Evolutionary conservation across 164 flowering plant species (phyloP), one percentile per base, ranked within the genome.

Genomic region (Stephania cephalantha): DNA sequence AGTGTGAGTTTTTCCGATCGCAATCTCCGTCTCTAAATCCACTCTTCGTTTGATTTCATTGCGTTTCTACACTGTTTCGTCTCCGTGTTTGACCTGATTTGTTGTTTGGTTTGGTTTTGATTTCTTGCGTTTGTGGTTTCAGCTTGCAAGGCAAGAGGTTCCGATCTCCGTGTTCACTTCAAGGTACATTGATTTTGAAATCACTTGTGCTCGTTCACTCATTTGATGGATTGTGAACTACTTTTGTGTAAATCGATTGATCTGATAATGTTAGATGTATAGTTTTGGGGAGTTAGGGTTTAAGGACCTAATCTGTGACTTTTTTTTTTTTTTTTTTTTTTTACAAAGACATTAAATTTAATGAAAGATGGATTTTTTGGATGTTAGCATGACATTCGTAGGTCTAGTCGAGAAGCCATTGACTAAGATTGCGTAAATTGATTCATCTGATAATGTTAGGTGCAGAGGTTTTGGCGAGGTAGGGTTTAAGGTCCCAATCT

Each of bases 111-210:
- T 61, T 46, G 45, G 18, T 35, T 25, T 31, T 68, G 22, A 50
- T n/a, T 52, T 55, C 42, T 1, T 69, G 50, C 63, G 48, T 73
- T 61, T 64, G 6, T 17, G 8, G 2, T 74, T 75, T 63, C 90
- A 89, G 93, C 90, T 10, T 88, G 93, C 91, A 89, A 89, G 74
- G 88, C 93, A 13, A 82, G 90, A 78, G 91, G 91, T 5, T 83
- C 89, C 7, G 90, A 83, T 82, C 90, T 89, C 25, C 83, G 91
- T 45, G 88, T 85, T 73, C 93, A 89, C 74, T 89, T 89, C 71
- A 89, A 89, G 93, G 93, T 89, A 69, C 58, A 69, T 46, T 70
- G 70, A 71, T 71, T 45, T 71, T 4, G 78, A 81, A 35, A 35
- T 35, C 42, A 35, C 42, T 35, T 35, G 42, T 2, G 42, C 42